Conservation (phyloP, 768 basidiomycete species). For the Dioszegia hungarica region DNA sequence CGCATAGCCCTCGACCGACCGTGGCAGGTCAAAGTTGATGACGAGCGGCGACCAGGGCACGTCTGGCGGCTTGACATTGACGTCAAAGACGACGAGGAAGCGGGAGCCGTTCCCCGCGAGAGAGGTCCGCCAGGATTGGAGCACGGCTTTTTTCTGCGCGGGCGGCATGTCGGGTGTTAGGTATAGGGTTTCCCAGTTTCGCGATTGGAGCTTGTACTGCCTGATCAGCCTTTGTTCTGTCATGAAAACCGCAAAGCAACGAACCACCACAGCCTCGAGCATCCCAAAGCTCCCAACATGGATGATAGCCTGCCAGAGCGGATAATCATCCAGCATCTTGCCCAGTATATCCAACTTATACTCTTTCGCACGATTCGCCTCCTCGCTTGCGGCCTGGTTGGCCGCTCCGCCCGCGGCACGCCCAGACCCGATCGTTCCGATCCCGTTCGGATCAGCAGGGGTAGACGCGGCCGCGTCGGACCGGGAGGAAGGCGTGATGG, state of each 20-base stretch:
- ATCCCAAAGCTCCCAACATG: conserved; percentile 45
- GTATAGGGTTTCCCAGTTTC: conserved; percentile 80
- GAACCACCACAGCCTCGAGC: conserved; percentile 46
- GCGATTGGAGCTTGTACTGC: conserved; percentile 71
- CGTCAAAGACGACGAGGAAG: conserved; percentile 85
- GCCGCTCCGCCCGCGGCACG: conserved; percentile 49
- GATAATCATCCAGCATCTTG: conserved; percentile 60
- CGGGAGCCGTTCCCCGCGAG: conserved; percentile 60
- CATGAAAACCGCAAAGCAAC: not conserved
- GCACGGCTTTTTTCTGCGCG: conserved; percentile 24
- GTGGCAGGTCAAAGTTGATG: conserved; percentile 75
- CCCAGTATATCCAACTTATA: conserved; percentile 69
- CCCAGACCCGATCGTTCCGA: conserved; percentile 88
- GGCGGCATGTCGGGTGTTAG: conserved; percentile 53
- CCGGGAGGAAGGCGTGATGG: conserved; percentile 68
- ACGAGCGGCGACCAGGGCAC: conserved; percentile 85
- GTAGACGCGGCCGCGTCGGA: too few relatives aligned
- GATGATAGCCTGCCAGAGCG: conserved; percentile 47
- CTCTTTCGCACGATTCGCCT: conserved; percentile 46
- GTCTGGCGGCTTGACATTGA: conserved; percentile 84
- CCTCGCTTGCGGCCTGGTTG: conserved; percentile 23
- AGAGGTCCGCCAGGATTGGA: conserved; percentile 55
- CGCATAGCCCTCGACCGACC: conserved; percentile 85
- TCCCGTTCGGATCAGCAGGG: conserved; percentile 51
- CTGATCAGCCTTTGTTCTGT: not conserved